phyloP scores from a whole-genome alignment of 2,329 filamentous ascomycete species.

The Leptographium flavum region DNA sequence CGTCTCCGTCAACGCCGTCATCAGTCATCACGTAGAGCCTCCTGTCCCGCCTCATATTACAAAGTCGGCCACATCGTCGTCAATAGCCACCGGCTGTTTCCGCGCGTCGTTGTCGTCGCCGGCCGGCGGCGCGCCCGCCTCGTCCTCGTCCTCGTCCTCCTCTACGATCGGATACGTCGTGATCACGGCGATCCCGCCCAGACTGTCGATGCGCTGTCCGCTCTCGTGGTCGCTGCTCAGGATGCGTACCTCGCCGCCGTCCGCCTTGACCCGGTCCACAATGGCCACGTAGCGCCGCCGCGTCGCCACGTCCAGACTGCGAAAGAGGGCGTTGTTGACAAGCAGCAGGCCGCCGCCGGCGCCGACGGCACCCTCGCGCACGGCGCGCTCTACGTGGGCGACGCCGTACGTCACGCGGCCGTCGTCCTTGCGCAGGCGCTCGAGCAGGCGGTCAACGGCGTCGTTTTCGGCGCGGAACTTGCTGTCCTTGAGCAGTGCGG shows the following conservation, averaged over 20 bases:
- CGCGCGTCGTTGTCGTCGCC: constrained; percentile 10
- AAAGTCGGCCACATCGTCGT: neutral
- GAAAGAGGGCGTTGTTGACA: constrained; percentile 77
- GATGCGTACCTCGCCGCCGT: constrained; percentile 79
- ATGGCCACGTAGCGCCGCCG: constrained; percentile 70
- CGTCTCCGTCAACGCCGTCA: no score
- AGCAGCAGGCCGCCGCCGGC: constrained; percentile 72
- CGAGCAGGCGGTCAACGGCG: constrained; percentile 73
- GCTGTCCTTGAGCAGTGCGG: constrained; percentile 65
- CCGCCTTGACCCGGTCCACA: constrained; percentile 75
- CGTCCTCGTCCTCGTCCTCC: constrained; percentile 16
- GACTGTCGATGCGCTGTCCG: constrained; percentile 65
- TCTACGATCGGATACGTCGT: constrained; percentile 72
- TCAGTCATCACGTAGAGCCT: no score
- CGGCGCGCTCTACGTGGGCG: constrained; percentile 65
- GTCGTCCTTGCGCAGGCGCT: constrained; percentile 68
- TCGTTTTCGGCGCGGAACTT: constrained; percentile 76
- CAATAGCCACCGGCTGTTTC: neutral
- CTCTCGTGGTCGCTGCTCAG: constrained; percentile 91
- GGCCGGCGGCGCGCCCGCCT: constrained; percentile 3
- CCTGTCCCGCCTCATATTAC: neutral
- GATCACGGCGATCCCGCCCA: constrained; percentile 81
- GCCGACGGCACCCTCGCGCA: constrained; percentile 78
- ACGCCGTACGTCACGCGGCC: constrained; percentile 84
- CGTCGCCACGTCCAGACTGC: constrained; percentile 63